Evolutionary conservation across 208 protist species (phyloP), one percentile per base, ranked within the genome.

Genomic region (Trypanosoma platydactyli): DNA sequence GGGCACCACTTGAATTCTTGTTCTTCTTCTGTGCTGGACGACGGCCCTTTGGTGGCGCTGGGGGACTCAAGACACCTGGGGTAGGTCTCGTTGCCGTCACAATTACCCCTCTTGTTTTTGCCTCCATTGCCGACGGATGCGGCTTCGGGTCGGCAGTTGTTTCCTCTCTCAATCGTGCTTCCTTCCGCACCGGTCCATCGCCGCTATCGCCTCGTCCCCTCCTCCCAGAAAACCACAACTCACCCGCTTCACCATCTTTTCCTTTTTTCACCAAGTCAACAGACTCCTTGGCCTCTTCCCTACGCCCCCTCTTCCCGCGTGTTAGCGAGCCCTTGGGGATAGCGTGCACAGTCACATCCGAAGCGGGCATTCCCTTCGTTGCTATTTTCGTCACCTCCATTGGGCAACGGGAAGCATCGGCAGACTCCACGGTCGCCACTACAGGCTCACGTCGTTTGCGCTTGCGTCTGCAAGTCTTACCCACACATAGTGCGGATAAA

Each of bases 311-410:
- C 41, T 66, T 70, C 16, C 63, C 54, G n/a, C 70, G 69, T 22
- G 27, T n/a, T 20, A 74, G 41, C 27, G 62, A 64, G n/a, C 68
- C 68, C 33, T 74, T 74, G 22, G 68, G 68, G 12, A 74, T 18
- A 4, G 18, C 30, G 15, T 20, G 29, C 50, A 50, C 30, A 13
- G 59, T 44, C 13, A 42, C 38, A 33, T 35, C 30, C 25, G 20
- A 20, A 6, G 33, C 9, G 9, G 33, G 3, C 33, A 9, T 11
- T 30, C 30, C 24, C 30, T 24, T 64, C 50, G 3, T 49, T 15
- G 4, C 13, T 58, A 33, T 58, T 42, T 6, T 33, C n/a, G 15
- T 15, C 15, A 58, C 22, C n/a, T 5, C 22, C 22, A 58, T 15
- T 42, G 22, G 6, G 25, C 42, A 18, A 18, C 25, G 38, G n/a